Evolutionary conservation across 768 basidiomycete genomes (phyloP).

Genomic region (Russula vinacea): DNA sequence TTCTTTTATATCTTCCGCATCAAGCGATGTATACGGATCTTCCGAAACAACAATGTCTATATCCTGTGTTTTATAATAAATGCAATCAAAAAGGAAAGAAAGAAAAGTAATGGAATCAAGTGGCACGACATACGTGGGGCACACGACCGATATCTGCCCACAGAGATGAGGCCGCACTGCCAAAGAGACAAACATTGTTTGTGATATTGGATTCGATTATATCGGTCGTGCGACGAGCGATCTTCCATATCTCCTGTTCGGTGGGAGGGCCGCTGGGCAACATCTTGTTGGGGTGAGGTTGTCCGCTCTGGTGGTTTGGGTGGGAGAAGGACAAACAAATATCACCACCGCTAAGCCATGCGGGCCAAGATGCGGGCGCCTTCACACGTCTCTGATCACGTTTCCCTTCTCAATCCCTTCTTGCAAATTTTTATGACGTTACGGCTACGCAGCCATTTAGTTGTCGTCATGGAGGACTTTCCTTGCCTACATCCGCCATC

Average conservation of each 20-base stretch:
- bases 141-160: constrained; percentile 13
- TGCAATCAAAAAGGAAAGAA: background rate
- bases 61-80: background rate
- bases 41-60: constrained; percentile 7
- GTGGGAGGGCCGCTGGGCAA: constrained; percentile 7
- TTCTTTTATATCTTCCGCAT: constrained; percentile 2
- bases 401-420: too few species aligned
- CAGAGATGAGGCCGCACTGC: constrained; percentile 9
- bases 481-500: too few species aligned
- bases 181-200: constrained; percentile 7
- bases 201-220: background rate
- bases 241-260: constrained; percentile 14
- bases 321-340: background rate
- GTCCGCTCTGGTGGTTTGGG: too few species aligned
- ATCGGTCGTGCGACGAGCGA: constrained; percentile 18
- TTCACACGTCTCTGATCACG: too few species aligned
- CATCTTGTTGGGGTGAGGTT: background rate
- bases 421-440: too few species aligned
- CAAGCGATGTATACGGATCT: background rate
- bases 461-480: too few species aligned
- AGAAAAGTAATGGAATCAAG: background rate
- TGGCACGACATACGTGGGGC: constrained; percentile 10
- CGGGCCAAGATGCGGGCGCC: too few species aligned
- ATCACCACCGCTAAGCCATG: too few species aligned
- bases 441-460: too few species aligned